Evolutionary conservation across 2,329 filamentous ascomycete genomes (phyloP).

Genomic region (Clonostachys byssicola): DNA sequence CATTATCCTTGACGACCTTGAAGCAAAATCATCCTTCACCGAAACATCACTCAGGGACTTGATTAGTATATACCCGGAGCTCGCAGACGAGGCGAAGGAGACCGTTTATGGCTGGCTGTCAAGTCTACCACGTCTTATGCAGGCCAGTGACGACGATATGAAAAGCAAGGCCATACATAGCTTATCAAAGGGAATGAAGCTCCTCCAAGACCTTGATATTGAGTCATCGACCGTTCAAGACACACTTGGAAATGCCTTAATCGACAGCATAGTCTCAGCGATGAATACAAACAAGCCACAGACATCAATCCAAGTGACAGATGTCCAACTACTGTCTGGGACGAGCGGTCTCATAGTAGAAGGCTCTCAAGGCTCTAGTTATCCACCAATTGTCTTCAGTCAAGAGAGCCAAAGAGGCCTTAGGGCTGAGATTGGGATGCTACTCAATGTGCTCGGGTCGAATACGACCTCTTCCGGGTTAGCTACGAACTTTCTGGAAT

Average conservation of each 20-base stretch:
- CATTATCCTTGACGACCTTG: slow-evolving; percentile 59
- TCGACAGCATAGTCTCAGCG: slow-evolving; percentile 34
- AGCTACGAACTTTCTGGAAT: slow-evolving; percentile 61
- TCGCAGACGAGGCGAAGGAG: slow-evolving; percentile 62
- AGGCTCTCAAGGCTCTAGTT: slow-evolving; percentile 22
- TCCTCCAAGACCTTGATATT: slow-evolving; percentile 60
- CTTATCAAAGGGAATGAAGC: slow-evolving; percentile 67
- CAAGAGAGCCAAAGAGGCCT: slow-evolving; percentile 65
- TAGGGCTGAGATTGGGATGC: slow-evolving; percentile 48
- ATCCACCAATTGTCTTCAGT: slow-evolving; percentile 57
- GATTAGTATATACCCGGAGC: slow-evolving; percentile 54
- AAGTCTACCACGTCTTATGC: slow-evolving; percentile 77
- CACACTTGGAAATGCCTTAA: slow-evolving; percentile 66
- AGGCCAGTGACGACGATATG: slow-evolving; percentile 73
- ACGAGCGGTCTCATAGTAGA: neutral
- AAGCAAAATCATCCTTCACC: slow-evolving; percentile 26
- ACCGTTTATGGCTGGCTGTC: slow-evolving; percentile 78
- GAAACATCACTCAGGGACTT: slow-evolving; percentile 56
- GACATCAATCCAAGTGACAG: neutral
- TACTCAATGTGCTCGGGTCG: slow-evolving; percentile 52
- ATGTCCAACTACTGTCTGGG: neutral
- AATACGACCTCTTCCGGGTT: slow-evolving; percentile 57
- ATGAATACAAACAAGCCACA: slow-evolving; percentile 11
- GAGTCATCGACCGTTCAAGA: slow-evolving; percentile 63
- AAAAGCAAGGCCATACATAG: slow-evolving; percentile 72